phyloP scores from a whole-genome alignment of 2,329 filamentous ascomycete genomes.

The Talaromyces sp. region DNA sequence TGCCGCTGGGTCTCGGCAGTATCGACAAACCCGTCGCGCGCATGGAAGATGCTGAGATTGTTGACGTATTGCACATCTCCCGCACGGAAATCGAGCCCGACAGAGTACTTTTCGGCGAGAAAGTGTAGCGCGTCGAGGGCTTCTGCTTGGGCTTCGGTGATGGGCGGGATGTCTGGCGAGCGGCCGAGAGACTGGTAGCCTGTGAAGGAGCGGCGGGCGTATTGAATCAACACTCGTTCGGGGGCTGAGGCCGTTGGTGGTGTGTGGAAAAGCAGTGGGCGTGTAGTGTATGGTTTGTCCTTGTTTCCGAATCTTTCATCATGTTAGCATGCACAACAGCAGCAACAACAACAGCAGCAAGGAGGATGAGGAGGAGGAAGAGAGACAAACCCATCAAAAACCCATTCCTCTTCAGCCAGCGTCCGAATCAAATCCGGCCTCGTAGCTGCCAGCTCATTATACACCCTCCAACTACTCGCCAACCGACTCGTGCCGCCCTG shows the following conservation, averaged over 20 bases:
- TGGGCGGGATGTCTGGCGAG: conserved; percentile 41
- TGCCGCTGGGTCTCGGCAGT: conserved; percentile 38
- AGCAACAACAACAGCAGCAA: not conserved
- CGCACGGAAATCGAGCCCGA: conserved; percentile 42
- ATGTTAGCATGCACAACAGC: not conserved
- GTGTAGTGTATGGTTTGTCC: conserved; percentile 40
- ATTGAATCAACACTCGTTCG: conserved; percentile 57
- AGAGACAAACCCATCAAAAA: conserved; percentile 34
- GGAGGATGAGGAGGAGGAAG: not conserved
- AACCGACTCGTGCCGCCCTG: conserved; percentile 51
- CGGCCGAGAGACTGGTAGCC: conserved; percentile 43
- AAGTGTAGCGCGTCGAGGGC: conserved; percentile 51
- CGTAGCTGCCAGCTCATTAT: conserved; percentile 51
- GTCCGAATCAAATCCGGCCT: conserved; percentile 52
- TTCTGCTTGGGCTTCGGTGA: conserved; percentile 51
- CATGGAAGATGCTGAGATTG: conserved; percentile 50
- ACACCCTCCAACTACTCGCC: conserved; percentile 51
- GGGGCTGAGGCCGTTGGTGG: conserved; percentile 42
- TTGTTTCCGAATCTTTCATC: conserved; percentile 48
- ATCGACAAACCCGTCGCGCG: conserved; percentile 44
- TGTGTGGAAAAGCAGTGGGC: conserved; percentile 49
- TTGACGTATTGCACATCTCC: conserved; percentile 52
- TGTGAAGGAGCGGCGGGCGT: conserved; percentile 56
- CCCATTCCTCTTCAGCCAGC: conserved; percentile 47
- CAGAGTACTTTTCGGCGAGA: conserved; percentile 39